Base-by-base conservation (phyloP, 2,329 filamentous ascomycete genomes). In the Cladophialophora psammophila region DNA sequence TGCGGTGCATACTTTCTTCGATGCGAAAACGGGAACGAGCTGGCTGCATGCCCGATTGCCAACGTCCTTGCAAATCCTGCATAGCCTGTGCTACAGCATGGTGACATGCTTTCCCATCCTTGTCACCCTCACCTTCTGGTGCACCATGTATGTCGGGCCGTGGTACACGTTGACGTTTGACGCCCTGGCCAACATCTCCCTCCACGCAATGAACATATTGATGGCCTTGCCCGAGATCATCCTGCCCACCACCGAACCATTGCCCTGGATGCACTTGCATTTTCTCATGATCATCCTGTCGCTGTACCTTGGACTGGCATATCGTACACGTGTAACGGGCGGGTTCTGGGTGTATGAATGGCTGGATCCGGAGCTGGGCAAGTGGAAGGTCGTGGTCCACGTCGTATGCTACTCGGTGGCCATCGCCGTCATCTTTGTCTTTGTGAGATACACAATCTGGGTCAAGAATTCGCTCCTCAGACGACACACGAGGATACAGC, bases 311-410 rank as follows among this genome's bases (percentile, higher is more conserved):
- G 86, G 81, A 0, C 80, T 96, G n/a, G 92, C 91, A 1, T 96
- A 91, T 77, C 72, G 95, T 20, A 93, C 91, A 0, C 78, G 86
- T 67, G 87, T 86, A 4, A 88, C 88, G 0, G 83, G 92, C 76
- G 87, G 87, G 2, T 92, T 90, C 76, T 96, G 93, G 77, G 85
- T 90, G 0, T 96, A 96, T 80, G 76, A 74, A 65, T 96, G 96
- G 79, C 85, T 96, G 18, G 84, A 96, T 75, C 83, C 88, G 10
- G 6, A 36, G 9, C 69, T 56, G 18, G 62, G 35, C 86, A 40
- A 15, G 55, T n/a, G 55, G 20, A 56, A 58, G 36, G 42, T 45
- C 56, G 36, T 31, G 36, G 5, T 45, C 10, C 36, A 15, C 15
- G 36, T n/a, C 34, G 5, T 45, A 7, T 10, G 20, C 15, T 45